A percentile compares a stretch with the other conserved stretches of the same genome.
Conservation (phyloP, 371 early-diverging fungal genomes). For the Coemansia sp. region DNA sequence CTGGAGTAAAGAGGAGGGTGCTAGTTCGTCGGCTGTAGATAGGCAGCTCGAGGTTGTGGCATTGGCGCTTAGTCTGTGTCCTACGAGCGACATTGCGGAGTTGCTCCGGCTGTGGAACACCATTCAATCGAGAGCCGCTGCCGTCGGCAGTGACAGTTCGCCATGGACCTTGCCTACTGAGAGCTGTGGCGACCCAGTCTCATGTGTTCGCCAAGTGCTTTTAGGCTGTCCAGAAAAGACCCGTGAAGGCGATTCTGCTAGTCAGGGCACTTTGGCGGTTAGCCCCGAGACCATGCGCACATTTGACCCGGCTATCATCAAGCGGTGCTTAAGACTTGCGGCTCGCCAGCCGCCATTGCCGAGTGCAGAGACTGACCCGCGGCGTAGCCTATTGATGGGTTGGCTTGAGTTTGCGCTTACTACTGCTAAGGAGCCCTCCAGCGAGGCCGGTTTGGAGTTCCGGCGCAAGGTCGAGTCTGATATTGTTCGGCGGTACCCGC, state of each 20-base stretch:
- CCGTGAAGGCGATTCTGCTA: neutral
- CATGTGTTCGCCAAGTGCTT: constrained; percentile 1
- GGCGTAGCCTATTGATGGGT: constrained; percentile 22
- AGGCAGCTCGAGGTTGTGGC: too few relatives aligned
- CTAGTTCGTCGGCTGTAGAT: too few relatives aligned
- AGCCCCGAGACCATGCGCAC: constrained; percentile 22
- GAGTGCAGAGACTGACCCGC: too few relatives aligned
- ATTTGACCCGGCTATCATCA: constrained; percentile 38
- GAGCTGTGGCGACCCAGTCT: neutral
- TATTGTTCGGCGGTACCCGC: constrained; percentile 5
- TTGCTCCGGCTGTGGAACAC: constrained; percentile 28
- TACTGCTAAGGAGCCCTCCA: constrained; percentile 12
- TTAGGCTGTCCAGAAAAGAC: neutral
- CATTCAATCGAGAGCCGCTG: too few relatives aligned
- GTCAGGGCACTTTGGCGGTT: neutral
- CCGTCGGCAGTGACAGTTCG: neutral
- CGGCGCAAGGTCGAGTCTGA: constrained; percentile 17
- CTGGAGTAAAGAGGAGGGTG: too few relatives aligned
- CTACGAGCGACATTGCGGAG: constrained; percentile 21
- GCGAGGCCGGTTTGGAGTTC: neutral
- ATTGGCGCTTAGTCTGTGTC: constrained; percentile 37
- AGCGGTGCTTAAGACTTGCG: constrained; percentile 19
- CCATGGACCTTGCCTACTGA: too few relatives aligned
- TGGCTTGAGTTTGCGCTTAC: constrained; percentile 44
- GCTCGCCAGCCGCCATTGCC: neutral